Base-by-base conservation (phyloP, 345 rosid species). In the Heritiera littoralis region DNA sequence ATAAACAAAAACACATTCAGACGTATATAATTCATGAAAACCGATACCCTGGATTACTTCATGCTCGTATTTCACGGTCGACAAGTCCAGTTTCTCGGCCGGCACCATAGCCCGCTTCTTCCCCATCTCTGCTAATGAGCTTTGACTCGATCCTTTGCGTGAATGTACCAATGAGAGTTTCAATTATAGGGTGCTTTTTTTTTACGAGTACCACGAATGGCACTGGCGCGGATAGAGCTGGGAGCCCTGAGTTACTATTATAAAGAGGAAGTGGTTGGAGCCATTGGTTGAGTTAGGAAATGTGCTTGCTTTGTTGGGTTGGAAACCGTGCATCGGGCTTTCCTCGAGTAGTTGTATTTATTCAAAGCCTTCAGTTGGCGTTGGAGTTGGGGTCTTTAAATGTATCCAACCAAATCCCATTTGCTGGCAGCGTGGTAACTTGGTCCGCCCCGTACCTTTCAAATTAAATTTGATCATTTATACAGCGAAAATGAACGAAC, bases 101-200 rank as follows among this genome's bases (percentile, higher is more conserved):
- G 88, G 91, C 75, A 80, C 74, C 94, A 90, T 81, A 46, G 84
- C 87, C 38, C 80, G 80, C 73, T 87, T 88, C 87, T 90, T 90
- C 60, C 89, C 93, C 94, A 93, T 90, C 79, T 85, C 35, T 5
- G 64, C 32, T 35, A 10, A 72, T 54, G 48, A 35, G 76, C 43
- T 17, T 72, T 54, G 76, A 10, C 49, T 72, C 18, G 67, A 2
- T 64, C 32, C n/a, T 63, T 28, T 13, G 70, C 12, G 10, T 4
- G n/a, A 64, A 64, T 13, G 69, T 7, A 18, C 3, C 15, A 1
- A 54, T 0, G 28, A 38, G 10, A 17, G 48, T 55, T 18, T 12
- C 9, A 23, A 72, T 32, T 35, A 32, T 17, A 20, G 56, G 55
- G 38, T 20, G 72, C n/a, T 30, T 67, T 67, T 18, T 41, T 41